These are phyloP conservation scores for Neurospora intermedia DNA, from an alignment of 495 filamentous ascomycete genomes.

Conservation along the genomic window DNA sequence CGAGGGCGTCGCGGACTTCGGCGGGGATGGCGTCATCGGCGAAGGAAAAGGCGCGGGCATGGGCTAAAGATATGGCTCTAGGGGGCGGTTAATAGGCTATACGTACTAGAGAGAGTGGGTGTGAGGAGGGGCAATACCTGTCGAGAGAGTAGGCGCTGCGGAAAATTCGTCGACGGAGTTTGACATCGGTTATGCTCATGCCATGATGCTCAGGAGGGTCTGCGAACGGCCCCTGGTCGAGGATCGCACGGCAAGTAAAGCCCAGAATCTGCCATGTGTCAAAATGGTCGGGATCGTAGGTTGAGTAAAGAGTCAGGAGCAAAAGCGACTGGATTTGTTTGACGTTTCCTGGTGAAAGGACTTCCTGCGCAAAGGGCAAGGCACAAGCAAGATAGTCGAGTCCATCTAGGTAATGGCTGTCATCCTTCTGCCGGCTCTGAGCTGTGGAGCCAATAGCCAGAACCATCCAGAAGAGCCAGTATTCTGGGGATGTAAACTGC, in stretches of 20 bases:
- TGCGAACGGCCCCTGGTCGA: slow-evolving; percentile 85
- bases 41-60: slow-evolving; percentile 77
- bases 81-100: slow-evolving; percentile 3
- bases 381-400: slow-evolving; percentile 58
- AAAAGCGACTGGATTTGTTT: slow-evolving; percentile 75
- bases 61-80: slow-evolving; percentile 71
- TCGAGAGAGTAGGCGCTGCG: slow-evolving; percentile 82
- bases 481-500: slow-evolving; percentile 58
- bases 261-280: slow-evolving; percentile 86
- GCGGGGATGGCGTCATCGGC: slow-evolving; percentile 63
- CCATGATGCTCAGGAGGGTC: slow-evolving; percentile 60
- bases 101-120: not conserved
- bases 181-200: slow-evolving; percentile 51
- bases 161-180: slow-evolving; percentile 69
- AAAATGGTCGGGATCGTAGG: slow-evolving; percentile 79
- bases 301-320: slow-evolving; percentile 76
- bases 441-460: slow-evolving; percentile 68
- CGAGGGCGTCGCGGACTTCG: slow-evolving; percentile 47
- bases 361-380: slow-evolving; percentile 62
- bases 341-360: slow-evolving; percentile 71
- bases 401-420: slow-evolving; percentile 53
- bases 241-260: slow-evolving; percentile 69
- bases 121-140: slow-evolving; percentile 41
- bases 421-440: slow-evolving; percentile 55
- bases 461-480: slow-evolving; percentile 82